Evolutionary conservation across 2,329 filamentous ascomycete species (phyloP).

Genomic region (Ophiostoma populinum): DNA sequence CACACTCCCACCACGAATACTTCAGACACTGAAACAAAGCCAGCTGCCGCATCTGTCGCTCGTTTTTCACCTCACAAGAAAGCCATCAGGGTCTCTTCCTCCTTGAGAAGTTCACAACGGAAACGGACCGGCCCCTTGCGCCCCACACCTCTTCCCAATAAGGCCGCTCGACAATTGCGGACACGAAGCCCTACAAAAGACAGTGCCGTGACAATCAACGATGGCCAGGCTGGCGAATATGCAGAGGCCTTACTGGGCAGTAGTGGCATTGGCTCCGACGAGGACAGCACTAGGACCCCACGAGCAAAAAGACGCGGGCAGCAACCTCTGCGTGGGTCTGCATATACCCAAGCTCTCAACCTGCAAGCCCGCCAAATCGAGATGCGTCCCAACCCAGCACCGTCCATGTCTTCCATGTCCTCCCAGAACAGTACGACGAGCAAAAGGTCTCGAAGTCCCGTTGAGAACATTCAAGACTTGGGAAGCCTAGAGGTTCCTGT

Average conservation of each 20-base stretch:
- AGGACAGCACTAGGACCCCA: not conserved
- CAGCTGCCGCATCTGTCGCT: not conserved
- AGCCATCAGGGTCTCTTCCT: no score
- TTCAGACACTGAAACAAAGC: not conserved
- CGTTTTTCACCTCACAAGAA: not conserved
- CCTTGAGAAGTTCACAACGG: no score
- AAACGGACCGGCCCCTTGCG: no score
- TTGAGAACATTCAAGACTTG: slow-evolving; percentile 1
- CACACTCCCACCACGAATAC: not conserved
- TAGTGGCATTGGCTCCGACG: not conserved
- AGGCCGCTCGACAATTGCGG: not conserved
- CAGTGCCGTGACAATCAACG: not conserved
- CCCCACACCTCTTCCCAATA: no score
- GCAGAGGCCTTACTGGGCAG: not conserved
- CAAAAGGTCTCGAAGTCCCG: slow-evolving; percentile 1
- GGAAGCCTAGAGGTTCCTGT: slow-evolving; percentile 1
- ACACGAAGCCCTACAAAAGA: not conserved
- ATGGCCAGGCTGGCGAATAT: not conserved
- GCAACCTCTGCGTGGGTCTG: not conserved
- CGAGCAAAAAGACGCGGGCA: not conserved
- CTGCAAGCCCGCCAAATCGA: slow-evolving; percentile 1
- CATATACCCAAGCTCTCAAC: slow-evolving; percentile 1
- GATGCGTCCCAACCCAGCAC: slow-evolving; percentile 2
- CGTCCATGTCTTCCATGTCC: slow-evolving; percentile 2
- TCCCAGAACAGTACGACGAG: slow-evolving; percentile 1